These are phyloP conservation scores for Diutina scorzettiae DNA, from an alignment of 1,139 yeast species.

Conservation along the genomic window DNA sequence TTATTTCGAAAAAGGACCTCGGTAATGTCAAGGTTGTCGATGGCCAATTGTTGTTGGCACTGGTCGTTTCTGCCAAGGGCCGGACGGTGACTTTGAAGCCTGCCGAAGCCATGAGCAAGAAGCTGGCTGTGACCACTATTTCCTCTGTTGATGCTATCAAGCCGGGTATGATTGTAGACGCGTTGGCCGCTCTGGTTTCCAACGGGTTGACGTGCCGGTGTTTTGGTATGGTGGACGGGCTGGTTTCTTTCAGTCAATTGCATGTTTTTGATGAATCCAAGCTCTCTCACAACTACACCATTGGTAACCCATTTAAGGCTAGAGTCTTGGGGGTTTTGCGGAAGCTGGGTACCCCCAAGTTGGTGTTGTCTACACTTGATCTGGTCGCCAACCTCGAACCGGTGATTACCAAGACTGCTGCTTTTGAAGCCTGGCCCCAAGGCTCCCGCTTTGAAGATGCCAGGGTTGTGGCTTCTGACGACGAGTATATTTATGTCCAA, in stretches of 20 bases:
- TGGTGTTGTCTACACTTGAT: constrained; percentile 55
- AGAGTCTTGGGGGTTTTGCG: constrained; percentile 55
- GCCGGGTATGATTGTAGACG: constrained; percentile 77
- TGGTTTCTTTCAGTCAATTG: constrained; percentile 57
- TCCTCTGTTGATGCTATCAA: constrained; percentile 66
- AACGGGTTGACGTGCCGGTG: constrained; percentile 57
- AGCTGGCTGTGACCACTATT: constrained; percentile 34
- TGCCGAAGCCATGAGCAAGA: constrained; percentile 8
- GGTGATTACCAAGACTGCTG: constrained; percentile 17
- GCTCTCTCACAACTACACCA: constrained; percentile 48
- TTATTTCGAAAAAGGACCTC: constrained; percentile 62
- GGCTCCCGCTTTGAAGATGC: constrained; percentile 58
- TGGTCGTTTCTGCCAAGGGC: not conserved
- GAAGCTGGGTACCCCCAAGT: constrained; percentile 44
- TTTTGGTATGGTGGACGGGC: constrained; percentile 65
- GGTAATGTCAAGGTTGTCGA: constrained; percentile 12
- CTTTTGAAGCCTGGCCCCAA: constrained; percentile 57
- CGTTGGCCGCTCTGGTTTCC: constrained; percentile 49
- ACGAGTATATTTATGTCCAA: constrained; percentile 31
- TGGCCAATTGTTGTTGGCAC: not conserved
- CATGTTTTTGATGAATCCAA: constrained; percentile 35
- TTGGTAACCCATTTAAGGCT: constrained; percentile 58
- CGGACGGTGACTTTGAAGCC: constrained; percentile 12
- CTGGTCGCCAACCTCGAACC: constrained; percentile 30
- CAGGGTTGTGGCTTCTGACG: constrained; percentile 49